Percentiles rank a stretch among this genome's conserved stretches.
Evolutionary conservation across 176 grass and related monocot species (phyloP).

Genomic region (Eragrostis curvula): DNA sequence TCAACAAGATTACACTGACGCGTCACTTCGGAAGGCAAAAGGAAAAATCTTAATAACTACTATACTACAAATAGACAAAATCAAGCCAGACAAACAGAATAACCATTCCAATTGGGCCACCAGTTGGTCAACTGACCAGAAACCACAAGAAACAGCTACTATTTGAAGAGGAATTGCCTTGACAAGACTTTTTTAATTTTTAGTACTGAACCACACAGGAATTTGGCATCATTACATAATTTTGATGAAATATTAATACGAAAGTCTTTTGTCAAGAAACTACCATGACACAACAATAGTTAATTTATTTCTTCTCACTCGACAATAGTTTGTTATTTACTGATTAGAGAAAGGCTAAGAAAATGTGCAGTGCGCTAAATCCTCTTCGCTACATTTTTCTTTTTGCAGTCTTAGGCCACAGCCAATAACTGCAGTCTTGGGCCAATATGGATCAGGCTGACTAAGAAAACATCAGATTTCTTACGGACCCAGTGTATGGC

Average conservation of each 20-base stretch:
- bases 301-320: neutral
- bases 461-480: neutral
- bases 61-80: too few species aligned
- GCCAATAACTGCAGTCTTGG: neutral
- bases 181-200: too few species aligned
- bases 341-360: too few species aligned
- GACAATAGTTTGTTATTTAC: neutral
- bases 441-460: neutral
- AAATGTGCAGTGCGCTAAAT: neutral
- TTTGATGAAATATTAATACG: neutral
- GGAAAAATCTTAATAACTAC: neutral
- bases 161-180: too few species aligned
- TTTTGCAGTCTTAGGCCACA: neutral
- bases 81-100: neutral
- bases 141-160: too few species aligned
- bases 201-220: neutral
- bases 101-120: neutral
- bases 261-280: neutral
- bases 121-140: too few species aligned
- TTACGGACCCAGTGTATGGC: neutral
- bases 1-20: neutral
- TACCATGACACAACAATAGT: neutral
- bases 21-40: neutral
- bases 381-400: neutral
- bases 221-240: neutral